Evolutionary conservation across 345 rosid genomes (phyloP), one percentile per base, ranked within the genome.

Genomic region (Carallia pectinifolia): DNA sequence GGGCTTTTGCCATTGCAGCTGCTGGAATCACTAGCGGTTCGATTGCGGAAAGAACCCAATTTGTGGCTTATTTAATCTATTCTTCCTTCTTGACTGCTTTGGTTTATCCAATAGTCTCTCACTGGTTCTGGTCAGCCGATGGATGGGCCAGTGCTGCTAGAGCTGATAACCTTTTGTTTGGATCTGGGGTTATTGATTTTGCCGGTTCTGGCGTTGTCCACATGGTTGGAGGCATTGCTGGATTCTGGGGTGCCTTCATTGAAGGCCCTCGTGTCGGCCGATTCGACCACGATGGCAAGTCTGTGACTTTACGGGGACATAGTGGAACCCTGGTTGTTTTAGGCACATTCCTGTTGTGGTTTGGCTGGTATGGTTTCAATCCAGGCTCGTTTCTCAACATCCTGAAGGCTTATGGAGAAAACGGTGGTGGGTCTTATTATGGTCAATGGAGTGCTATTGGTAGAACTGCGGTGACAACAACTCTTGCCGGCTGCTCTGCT

Each of bases 11-110:
- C 48, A 83, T 83, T 6, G 86, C 82, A 0, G 84, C 84, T 13
- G 84, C 86, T 18, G 84, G 86, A n/a, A 83, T 83, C 68, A 80
- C 86, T 2, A 75, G 86, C 18, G 86, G 86, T 2, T 80, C 86
- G 38, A 27, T 78, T 64, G 69, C 75, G 0, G 75, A 72, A 23
- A 64, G 75, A 72, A 72, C 75, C 69, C 65, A 71, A 5, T 71
- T 71, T 33, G 36, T 30, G 18, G 55, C 69, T 6, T 71, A 71
- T 23, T 34, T 71, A 47, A 37, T 64, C 5, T 80, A 80, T 12
- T 83, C 84, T 0, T 83, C 84, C 7, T 83, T 83, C 66, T 71
- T 83, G 48, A 83, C 87, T 39, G 85, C 83, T 1, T 78, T 83
- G 37, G 83, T 83, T 4, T 83, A 83, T 31, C 83, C 84, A 6